Percentiles rank a stretch among this genome's conserved stretches.
These are phyloP conservation scores for Pseudogymnoascus sp. DNA, from an alignment of 2,329 filamentous ascomycete genomes.

Conservation along the genomic window DNA sequence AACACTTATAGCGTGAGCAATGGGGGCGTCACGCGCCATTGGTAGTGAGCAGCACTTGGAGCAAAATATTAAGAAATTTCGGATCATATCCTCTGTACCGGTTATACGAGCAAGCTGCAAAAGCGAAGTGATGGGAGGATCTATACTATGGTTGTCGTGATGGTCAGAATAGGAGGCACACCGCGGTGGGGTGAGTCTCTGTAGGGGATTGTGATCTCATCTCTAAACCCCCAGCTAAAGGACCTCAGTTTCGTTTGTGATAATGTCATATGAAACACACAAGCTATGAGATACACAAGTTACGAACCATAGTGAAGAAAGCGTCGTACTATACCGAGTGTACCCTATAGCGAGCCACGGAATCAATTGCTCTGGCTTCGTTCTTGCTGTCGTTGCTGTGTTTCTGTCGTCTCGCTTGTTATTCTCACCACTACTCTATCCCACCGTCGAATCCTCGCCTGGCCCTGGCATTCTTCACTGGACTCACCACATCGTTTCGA, in stretches of 20 bases:
- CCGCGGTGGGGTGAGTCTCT: too few species aligned
- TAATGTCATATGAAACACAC: too few species aligned
- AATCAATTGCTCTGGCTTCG: too few species aligned
- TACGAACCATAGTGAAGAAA: too few species aligned
- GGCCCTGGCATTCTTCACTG: too few species aligned
- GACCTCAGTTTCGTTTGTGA: too few species aligned
- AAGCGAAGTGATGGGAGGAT: background rate
- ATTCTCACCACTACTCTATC: background rate
- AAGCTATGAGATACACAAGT: too few species aligned
- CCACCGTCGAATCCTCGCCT: background rate
- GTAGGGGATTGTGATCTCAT: too few species aligned
- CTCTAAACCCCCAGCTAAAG: too few species aligned
- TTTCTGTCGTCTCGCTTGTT: background rate
- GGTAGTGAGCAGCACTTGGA: background rate
- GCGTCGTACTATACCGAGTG: too few species aligned
- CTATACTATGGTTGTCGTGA: background rate
- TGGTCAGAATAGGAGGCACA: background rate
- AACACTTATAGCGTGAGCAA: conserved; percentile 1
- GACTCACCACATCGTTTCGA: too few species aligned
- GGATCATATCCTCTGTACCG: background rate
- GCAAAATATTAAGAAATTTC: background rate
- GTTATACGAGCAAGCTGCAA: background rate
- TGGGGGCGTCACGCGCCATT: background rate
- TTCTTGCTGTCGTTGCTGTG: background rate
- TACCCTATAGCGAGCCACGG: too few species aligned